Evolutionary conservation across 371 early-diverging fungal genomes (phyloP).

Genomic region (Mucor saturninus): DNA sequence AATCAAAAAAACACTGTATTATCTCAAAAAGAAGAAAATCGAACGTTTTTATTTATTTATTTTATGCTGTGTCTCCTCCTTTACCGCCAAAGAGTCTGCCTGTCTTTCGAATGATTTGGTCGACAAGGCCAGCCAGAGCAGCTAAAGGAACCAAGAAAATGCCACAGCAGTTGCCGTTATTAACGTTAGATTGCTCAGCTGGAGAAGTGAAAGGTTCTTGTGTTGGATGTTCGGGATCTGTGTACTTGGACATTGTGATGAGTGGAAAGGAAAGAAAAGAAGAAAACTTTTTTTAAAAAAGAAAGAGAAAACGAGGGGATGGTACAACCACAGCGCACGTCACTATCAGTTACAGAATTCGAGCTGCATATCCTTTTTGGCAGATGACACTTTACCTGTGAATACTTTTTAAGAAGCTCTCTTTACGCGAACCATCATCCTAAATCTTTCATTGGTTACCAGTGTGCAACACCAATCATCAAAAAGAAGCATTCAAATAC

Average conservation of each 20-base stretch:
- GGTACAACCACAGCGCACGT: not conserved
- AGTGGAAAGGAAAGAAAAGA: not conserved
- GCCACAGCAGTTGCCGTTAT: conserved; percentile 39
- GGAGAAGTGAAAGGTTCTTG: conserved; percentile 36
- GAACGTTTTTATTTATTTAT: not conserved
- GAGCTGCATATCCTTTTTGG: too few relatives aligned
- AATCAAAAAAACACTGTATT: not conserved
- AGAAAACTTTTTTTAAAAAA: not conserved
- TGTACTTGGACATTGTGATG: not conserved
- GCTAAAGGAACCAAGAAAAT: conserved; percentile 35
- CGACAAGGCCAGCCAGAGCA: conserved; percentile 38
- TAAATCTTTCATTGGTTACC: not conserved
- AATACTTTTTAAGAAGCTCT: too few relatives aligned
- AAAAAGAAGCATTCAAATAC: not conserved
- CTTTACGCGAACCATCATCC: too few relatives aligned
- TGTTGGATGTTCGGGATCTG: conserved; percentile 26
- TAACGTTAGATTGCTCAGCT: conserved; percentile 34
- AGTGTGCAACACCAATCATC: not conserved
- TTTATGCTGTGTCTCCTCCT: not conserved
- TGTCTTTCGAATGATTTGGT: conserved; percentile 36
- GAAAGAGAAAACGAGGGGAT: conserved; percentile 1
- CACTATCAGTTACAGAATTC: too few relatives aligned
- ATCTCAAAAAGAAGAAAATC: not conserved
- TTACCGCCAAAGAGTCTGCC: conserved; percentile 14
- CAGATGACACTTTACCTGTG: too few relatives aligned